These are phyloP conservation scores for Coprinopsis strossmayeri DNA, from an alignment of 768 basidiomycete genomes.

Conservation along the genomic window DNA sequence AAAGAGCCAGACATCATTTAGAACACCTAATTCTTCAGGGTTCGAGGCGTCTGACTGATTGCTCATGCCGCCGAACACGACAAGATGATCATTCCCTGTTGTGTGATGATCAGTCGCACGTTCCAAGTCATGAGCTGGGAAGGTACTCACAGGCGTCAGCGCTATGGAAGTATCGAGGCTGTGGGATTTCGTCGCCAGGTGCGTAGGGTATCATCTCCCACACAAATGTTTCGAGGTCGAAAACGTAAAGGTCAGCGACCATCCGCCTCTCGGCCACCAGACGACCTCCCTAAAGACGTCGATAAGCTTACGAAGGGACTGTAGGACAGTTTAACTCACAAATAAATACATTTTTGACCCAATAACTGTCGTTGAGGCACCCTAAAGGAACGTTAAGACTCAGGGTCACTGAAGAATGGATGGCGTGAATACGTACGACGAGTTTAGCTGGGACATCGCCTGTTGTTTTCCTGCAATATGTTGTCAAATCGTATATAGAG, in stretches of 20 bases:
- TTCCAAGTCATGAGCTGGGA: neutral
- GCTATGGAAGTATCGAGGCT: slow-evolving; percentile 92
- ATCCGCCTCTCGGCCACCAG: slow-evolving; percentile 82
- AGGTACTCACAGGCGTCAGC: slow-evolving; percentile 67
- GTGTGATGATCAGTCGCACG: slow-evolving; percentile 9
- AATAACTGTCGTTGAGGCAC: slow-evolving; percentile 86
- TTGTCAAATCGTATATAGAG: slow-evolving; percentile 87
- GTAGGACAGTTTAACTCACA: slow-evolving; percentile 36
- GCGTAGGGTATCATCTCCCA: slow-evolving; percentile 69
- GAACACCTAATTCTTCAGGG: slow-evolving; percentile 81
- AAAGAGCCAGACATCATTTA: slow-evolving; percentile 89
- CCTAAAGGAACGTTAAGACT: slow-evolving; percentile 34
- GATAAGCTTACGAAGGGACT: slow-evolving; percentile 2
- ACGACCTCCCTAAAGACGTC: slow-evolving; percentile 70
- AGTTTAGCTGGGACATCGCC: slow-evolving; percentile 88
- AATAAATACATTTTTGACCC: slow-evolving; percentile 88
- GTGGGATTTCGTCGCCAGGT: slow-evolving; percentile 65
- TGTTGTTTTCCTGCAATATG: slow-evolving; percentile 73
- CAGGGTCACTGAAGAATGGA: no score
- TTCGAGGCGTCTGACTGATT: slow-evolving; percentile 63
- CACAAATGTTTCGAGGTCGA: slow-evolving; percentile 73
- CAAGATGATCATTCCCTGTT: slow-evolving; percentile 81
- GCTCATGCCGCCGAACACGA: slow-evolving; percentile 95
- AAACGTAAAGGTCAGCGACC: slow-evolving; percentile 85
- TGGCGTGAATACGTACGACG: slow-evolving; percentile 50